Conservation (phyloP, 2,329 filamentous ascomycete genomes). For the Aspergillus neoniger region DNA sequence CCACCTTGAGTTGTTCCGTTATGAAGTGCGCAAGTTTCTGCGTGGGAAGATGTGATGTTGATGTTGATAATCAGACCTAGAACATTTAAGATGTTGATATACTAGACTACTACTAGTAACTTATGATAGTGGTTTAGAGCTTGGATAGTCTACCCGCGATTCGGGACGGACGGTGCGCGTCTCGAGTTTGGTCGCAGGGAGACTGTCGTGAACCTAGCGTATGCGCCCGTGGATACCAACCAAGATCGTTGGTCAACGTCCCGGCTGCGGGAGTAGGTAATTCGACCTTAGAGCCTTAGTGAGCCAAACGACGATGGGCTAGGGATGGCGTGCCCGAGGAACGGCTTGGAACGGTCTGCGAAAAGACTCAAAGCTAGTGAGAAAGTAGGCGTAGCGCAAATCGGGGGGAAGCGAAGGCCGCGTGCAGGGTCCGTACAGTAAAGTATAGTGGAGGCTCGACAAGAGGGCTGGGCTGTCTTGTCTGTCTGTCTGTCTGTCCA, state of each 20-base stretch:
- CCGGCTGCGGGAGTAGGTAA: constrained; percentile 22
- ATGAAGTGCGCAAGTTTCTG: constrained; percentile 15
- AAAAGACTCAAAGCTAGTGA: constrained; percentile 30
- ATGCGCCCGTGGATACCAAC: constrained; percentile 33
- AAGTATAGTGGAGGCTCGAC: constrained; percentile 14
- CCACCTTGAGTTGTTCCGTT: constrained; percentile 15
- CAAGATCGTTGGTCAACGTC: constrained; percentile 33
- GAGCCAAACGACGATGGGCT: constrained; percentile 22
- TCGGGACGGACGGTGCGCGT: constrained; percentile 31
- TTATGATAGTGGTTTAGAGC: constrained; percentile 25
- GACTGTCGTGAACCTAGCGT: constrained; percentile 38
- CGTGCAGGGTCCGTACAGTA: constrained; percentile 28
- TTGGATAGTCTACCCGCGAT: constrained; percentile 40
- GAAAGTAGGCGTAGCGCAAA: constrained; percentile 38
- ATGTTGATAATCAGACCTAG: constrained; percentile 25
- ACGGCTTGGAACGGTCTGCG: constrained; percentile 32
- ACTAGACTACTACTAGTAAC: background rate
- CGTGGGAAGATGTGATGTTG: constrained; percentile 3
- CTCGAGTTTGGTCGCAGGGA: constrained; percentile 24
- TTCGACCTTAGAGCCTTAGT: constrained; percentile 19
- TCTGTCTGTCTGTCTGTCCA: background rate
- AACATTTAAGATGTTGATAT: constrained; percentile 14
- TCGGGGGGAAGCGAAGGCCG: constrained; percentile 35
- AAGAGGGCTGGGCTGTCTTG: background rate
- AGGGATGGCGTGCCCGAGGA: constrained; percentile 38